Evolutionary conservation across 495 filamentous ascomycete genomes (phyloP).

Genomic region (Annulohypoxylon nitens): DNA sequence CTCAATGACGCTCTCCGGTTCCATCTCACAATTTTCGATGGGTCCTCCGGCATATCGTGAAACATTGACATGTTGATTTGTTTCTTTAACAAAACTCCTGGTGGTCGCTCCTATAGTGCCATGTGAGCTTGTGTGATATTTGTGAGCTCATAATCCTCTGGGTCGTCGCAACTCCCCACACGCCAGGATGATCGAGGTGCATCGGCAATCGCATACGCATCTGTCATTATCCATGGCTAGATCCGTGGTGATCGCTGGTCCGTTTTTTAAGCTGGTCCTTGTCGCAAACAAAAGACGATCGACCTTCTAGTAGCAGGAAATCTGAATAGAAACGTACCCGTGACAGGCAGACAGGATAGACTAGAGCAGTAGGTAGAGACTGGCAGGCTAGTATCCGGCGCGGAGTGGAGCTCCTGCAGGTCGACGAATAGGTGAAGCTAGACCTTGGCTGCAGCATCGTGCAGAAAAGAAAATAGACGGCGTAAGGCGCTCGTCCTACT

Average conservation of each 20-base stretch:
- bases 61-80: constrained; percentile 42
- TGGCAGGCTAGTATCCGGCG: constrained; percentile 40
- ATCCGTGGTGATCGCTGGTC: constrained; percentile 41
- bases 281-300: constrained; percentile 44
- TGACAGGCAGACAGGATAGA: constrained; percentile 18
- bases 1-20: constrained; percentile 45
- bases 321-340: constrained; percentile 45
- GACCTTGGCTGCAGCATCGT: constrained; percentile 52
- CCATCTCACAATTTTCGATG: constrained; percentile 43
- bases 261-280: constrained; percentile 22
- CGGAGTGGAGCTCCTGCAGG: constrained; percentile 49
- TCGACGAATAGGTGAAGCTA: constrained; percentile 51
- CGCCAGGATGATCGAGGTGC: constrained; percentile 34
- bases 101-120: constrained; percentile 35
- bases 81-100: constrained; percentile 43
- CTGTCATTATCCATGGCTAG: constrained; percentile 49
- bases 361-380: constrained; percentile 17
- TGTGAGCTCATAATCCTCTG: constrained; percentile 43
- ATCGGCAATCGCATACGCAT: constrained; percentile 45
- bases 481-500: constrained; percentile 47
- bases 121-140: constrained; percentile 49
- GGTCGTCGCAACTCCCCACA: constrained; percentile 47
- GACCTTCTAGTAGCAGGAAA: constrained; percentile 45
- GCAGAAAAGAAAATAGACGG: constrained; percentile 49
- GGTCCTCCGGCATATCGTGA: constrained; percentile 48